Evolutionary conservation across 2,329 filamentous ascomycete genomes (phyloP).

Genomic region (Aspergillus jensenii): DNA sequence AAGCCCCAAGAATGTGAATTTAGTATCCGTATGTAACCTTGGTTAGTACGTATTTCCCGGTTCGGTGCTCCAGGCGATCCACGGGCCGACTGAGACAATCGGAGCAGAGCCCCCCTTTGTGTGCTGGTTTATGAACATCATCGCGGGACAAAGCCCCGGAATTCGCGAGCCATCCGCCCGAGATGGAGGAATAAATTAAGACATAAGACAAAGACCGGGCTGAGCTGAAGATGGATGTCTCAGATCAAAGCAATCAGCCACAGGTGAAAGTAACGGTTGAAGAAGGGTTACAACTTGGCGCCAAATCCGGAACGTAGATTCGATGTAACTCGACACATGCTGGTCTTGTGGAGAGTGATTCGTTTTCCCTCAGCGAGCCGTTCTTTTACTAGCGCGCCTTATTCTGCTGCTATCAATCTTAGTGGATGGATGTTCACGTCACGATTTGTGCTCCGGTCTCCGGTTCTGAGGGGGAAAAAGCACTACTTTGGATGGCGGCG

Average conservation of each 20-base stretch:
- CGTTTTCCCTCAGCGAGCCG: neutral
- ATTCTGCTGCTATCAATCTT: conserved; percentile 1
- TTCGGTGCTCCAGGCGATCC: neutral
- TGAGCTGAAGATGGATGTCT: conserved; percentile 4
- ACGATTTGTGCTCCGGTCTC: neutral
- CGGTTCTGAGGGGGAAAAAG: neutral
- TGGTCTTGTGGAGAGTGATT: conserved; percentile 8
- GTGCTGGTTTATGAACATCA: neutral
- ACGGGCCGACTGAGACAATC: conserved; percentile 3
- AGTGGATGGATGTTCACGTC: conserved; percentile 4
- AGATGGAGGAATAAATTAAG: neutral
- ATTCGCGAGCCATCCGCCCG: neutral
- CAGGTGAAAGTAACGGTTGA: conserved; percentile 6
- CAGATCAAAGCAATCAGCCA: neutral
- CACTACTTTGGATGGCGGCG: neutral
- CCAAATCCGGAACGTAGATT: neutral
- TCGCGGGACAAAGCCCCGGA: neutral
- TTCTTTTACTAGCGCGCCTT: neutral
- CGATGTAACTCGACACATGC: conserved; percentile 11
- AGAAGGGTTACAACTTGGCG: conserved; percentile 1
- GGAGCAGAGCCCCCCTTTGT: conserved; percentile 1
- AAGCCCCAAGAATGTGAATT: neutral
- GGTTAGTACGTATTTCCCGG: neutral
- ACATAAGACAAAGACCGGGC: neutral
- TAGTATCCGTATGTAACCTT: neutral